Base-by-base conservation (phyloP, 2,329 filamentous ascomycete species). In the Xylaria sp. region DNA sequence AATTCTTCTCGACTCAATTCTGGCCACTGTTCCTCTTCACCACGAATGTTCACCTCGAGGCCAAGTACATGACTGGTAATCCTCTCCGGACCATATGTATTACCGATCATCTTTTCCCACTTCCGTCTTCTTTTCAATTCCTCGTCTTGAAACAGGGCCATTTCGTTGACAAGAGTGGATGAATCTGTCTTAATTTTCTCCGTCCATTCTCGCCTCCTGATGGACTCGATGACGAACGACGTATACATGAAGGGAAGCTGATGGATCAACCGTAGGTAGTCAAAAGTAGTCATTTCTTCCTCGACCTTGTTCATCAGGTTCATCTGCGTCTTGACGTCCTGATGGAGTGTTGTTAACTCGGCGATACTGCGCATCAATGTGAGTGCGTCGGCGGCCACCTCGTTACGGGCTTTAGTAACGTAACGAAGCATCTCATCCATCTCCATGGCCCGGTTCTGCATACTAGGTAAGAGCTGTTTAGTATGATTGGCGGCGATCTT, bases 101-200 rank as follows among this genome's bases (percentile, higher is more conserved):
- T 87, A 6, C 90, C 91, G 52, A 95, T 88, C 65, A 84, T 88
- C 70, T 92, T 95, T 62, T 93, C 82, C 94, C 94, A 99, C 70
- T 90, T 95, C 68, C 89, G 90, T 51, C 94, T 84, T 55, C 94
- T 82, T 68, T 93, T 92, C 54, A 90, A 84, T 72, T 99, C 94
- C 73, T 97, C 94, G 62, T 97, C 92, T 69, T 94, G 91, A 64
- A 95, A 93, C 0, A 90, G 79, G 1, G 92, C 91, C 82, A 97
- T 91, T 71, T 97, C 93, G 72, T 97, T 95, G 30, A 92, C 91
- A 30, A 99, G 77, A 0, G 89, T 91, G 2, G 90, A 87, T 0
- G 93, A 94, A 69, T 97, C 94, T 2, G 84, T 83, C 71, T 89
- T 91, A 73, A 97, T 88, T 74, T 96, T 96, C 55, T 96, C 91